Evolutionary conservation across 2,329 filamentous ascomycete genomes (phyloP).

Genomic region (Cryphonectria radicalis): DNA sequence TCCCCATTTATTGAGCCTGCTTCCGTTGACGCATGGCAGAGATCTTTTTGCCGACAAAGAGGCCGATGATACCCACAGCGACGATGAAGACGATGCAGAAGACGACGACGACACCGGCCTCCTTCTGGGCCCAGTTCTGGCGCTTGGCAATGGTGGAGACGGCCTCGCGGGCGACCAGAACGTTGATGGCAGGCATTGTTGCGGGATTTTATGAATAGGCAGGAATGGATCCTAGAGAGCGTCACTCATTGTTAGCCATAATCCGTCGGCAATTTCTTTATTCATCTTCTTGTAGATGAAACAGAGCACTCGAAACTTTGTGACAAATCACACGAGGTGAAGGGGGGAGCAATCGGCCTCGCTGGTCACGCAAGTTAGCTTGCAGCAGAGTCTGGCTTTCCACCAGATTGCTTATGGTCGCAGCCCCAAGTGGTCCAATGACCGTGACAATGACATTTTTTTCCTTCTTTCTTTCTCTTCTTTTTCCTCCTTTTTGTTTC

Average conservation of each 20-base stretch:
- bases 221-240: neutral
- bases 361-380: neutral
- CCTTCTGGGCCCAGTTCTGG: slow-evolving; percentile 61
- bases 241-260: slow-evolving; percentile 16
- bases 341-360: slow-evolving; percentile 2
- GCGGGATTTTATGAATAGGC: slow-evolving; percentile 18
- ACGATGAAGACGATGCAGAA: slow-evolving; percentile 65
- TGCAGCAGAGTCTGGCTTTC: neutral
- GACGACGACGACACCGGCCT: slow-evolving; percentile 65
- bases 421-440: neutral
- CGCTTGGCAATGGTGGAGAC: slow-evolving; percentile 53
- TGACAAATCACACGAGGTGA: neutral
- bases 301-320: neutral
- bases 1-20: slow-evolving; percentile 11
- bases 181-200: slow-evolving; percentile 43
- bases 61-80: slow-evolving; percentile 50
- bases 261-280: neutral
- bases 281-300: neutral
- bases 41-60: slow-evolving; percentile 49
- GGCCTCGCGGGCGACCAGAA: slow-evolving; percentile 40
- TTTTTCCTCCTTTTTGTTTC: neutral
- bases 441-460: neutral
- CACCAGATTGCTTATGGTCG: neutral
- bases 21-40: slow-evolving; percentile 35
- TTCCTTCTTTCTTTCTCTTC: neutral